These are phyloP conservation scores for Lasiodiplodia gonubiensis DNA, from an alignment of 2,329 filamentous ascomycete species.

Conservation along the genomic window DNA sequence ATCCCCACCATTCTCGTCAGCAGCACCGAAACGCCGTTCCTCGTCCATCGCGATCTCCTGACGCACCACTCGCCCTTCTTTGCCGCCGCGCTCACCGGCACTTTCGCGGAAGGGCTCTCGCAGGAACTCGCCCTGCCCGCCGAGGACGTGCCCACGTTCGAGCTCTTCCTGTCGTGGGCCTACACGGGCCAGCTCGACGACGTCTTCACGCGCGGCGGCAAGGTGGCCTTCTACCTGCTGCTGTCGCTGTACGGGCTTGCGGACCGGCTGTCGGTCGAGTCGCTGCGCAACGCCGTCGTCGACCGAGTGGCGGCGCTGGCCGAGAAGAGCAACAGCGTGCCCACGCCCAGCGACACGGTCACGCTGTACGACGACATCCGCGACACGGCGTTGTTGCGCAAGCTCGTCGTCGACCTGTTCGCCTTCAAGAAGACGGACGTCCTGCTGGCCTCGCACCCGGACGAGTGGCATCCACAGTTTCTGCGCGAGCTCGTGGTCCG, in stretches of 20 bases:
- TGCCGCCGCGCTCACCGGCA: conserved; percentile 55
- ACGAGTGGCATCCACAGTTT: conserved; percentile 56
- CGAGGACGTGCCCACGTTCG: conserved; percentile 53
- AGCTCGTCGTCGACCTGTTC: conserved; percentile 56
- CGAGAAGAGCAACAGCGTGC: conserved; percentile 56
- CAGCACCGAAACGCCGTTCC: conserved; percentile 47
- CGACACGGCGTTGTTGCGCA: conserved; percentile 46
- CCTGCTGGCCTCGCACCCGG: conserved; percentile 52
- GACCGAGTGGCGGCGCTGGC: conserved; percentile 52
- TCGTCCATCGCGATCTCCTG: conserved; percentile 57
- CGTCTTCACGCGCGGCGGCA: conserved; percentile 52
- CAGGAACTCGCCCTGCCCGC: conserved; percentile 53
- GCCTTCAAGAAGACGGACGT: conserved; percentile 60
- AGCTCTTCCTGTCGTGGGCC: conserved; percentile 59
- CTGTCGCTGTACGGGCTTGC: conserved; percentile 55
- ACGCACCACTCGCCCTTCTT: conserved; percentile 57
- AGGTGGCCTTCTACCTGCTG: conserved; percentile 58
- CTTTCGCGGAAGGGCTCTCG: conserved; percentile 53
- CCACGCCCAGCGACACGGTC: conserved; percentile 56
- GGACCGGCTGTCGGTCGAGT: conserved; percentile 55
- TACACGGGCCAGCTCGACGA: conserved; percentile 50
- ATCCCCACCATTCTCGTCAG: conserved; percentile 48
- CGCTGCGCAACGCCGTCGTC: conserved; percentile 52
- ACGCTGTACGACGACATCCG: conserved; percentile 54
- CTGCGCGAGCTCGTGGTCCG: conserved; percentile 54